Percentiles rank a stretch among this genome's conserved stretches.
These are phyloP conservation scores for Otatea glauca DNA, from an alignment of 176 grass and related monocot species.

Conservation along the genomic window DNA sequence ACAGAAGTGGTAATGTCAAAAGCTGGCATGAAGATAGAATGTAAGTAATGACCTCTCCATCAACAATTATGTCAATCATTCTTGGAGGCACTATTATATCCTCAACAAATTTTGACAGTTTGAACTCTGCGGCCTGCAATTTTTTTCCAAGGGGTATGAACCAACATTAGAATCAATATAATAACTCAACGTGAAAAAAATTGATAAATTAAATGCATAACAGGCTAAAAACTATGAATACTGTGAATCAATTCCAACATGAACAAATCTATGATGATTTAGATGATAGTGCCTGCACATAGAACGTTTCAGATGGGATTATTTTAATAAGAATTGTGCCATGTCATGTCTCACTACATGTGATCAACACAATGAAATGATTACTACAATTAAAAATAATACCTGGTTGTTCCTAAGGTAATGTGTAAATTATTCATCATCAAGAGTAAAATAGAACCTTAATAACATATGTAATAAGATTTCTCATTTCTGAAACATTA, in stretches of 20 bases:
- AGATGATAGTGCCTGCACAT: not conserved
- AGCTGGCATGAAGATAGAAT: not conserved
- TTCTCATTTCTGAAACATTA: not conserved
- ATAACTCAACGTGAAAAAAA: slow-evolving; percentile 20
- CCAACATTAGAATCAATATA: slow-evolving; percentile 33
- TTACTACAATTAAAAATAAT: not conserved
- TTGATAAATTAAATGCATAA: slow-evolving; percentile 19
- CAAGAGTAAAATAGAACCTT: not conserved
- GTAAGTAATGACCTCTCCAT: slow-evolving; percentile 80
- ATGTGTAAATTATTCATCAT: not conserved
- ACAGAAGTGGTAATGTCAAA: slow-evolving; percentile 23
- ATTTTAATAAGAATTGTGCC: not conserved
- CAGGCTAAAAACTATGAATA: slow-evolving; percentile 14
- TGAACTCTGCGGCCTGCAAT: slow-evolving; percentile 80
- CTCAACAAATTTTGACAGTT: slow-evolving; percentile 97
- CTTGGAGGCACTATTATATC: slow-evolving; percentile 92
- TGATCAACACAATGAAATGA: not conserved
- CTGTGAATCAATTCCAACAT: not conserved
- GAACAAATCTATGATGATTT: not conserved
- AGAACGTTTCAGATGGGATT: not conserved
- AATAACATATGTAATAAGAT: not conserved
- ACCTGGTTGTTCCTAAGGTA: not conserved
- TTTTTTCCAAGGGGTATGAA: slow-evolving; percentile 22
- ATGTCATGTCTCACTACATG: not conserved
- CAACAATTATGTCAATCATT: slow-evolving; percentile 97